Base-by-base conservation (phyloP, 2,329 filamentous ascomycete genomes). In the Passalora sequoiae region DNA sequence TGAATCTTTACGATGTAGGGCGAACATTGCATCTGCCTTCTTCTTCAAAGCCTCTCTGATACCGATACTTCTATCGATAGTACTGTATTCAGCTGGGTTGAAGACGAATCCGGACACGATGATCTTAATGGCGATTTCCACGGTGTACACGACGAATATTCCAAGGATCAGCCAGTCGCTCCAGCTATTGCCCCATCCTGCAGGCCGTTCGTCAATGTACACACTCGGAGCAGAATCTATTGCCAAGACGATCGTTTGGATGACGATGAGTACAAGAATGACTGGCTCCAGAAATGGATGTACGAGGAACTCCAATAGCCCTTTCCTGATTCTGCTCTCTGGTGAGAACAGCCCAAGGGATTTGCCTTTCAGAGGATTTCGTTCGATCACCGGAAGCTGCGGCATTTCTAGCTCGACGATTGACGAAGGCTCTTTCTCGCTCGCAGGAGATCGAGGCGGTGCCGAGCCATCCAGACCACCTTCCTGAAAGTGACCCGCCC, bases 21-120 rank as follows among this genome's bases (percentile, higher is more conserved):
- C 81, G 61, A 97, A 94, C 17, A 95, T 74, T 16, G 79, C 76
- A 47, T 80, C 80, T 47, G 86, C 86, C 66, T 89, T 89, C 49
- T 86, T 82, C 30, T 80, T 70, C 15, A 96, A 71, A 8, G 84
- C 86, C 51, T 83, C 81, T 40, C 79, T 80, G 6, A 95, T 67
- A 8, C 89, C 86, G 22, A 83, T 74, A 52, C 83, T 78, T 40
- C 86, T 79, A 64, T 94, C 86, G 49, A 94, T 85, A 4, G 89
- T 94, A 65, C 87, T 95, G 65, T 96, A 96, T 61, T 96, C 89
- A 6, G 80, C 72, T 1, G 92, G 86, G 61, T 98, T 98, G 53
- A 94, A 72, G 22, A 98, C 74, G 56, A 98, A 85, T 0, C 92
- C 94, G 0, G 92, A 98, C 1, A 98, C 94, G 47, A 98, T 83